Percentiles rank a stretch among this genome's conserved stretches.
Evolutionary conservation across 768 basidiomycete species (phyloP).

Genomic region (Suillus fuscotomentosus): DNA sequence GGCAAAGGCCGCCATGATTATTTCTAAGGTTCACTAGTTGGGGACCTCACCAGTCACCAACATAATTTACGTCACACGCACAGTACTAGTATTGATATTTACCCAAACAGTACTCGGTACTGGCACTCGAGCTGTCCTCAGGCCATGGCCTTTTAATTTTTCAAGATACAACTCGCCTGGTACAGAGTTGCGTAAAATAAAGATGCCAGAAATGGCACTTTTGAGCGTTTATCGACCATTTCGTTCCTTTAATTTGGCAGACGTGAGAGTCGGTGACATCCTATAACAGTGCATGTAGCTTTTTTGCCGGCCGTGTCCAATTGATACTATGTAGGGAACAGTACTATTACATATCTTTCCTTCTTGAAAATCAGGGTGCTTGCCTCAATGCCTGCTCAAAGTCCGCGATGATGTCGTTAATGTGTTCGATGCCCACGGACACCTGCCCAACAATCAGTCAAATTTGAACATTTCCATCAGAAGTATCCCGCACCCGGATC

Average conservation of each 20-base stretch:
- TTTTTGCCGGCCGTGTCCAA: neutral
- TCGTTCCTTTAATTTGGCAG: neutral
- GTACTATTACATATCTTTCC: neutral
- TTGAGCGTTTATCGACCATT: neutral
- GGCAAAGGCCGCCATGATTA: neutral
- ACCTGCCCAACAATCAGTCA: constrained; percentile 24
- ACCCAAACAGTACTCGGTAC: neutral
- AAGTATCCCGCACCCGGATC: constrained; percentile 44
- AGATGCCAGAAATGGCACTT: neutral
- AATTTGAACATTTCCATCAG: neutral
- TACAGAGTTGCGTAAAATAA: neutral
- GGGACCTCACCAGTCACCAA: constrained; percentile 7
- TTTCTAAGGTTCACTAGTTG: neutral
- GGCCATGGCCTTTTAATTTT: neutral
- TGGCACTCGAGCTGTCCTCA: neutral
- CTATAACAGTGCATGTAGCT: neutral
- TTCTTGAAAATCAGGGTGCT: constrained; percentile 11
- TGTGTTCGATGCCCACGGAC: constrained; percentile 45
- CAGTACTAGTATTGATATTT: neutral
- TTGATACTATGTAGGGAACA: neutral
- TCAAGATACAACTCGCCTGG: neutral
- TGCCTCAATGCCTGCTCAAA: constrained; percentile 39
- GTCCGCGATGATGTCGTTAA: constrained; percentile 46
- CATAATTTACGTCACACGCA: neutral
- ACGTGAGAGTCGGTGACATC: neutral